phyloP scores from a whole-genome alignment of 1,139 yeast genomes.

The Waltiozyma sp. region DNA sequence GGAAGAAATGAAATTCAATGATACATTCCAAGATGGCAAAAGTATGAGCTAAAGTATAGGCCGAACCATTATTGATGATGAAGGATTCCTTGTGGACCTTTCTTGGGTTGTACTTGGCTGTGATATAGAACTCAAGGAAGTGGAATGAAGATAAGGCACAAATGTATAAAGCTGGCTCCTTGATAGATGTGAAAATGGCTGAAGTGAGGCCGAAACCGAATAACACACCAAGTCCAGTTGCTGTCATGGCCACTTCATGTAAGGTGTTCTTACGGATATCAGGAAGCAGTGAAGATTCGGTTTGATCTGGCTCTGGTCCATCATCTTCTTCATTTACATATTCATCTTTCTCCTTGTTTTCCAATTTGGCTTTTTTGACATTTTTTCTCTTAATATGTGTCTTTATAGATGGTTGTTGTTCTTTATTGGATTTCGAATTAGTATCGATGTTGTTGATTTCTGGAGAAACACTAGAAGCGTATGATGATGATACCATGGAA shows the following conservation, averaged over 20 bases:
- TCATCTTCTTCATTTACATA: conserved; percentile 1
- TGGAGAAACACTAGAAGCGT: too few relatives aligned
- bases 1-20: conserved; percentile 28
- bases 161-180: conserved; percentile 37
- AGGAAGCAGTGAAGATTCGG: conserved; percentile 10
- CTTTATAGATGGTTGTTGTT: not conserved
- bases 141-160: conserved; percentile 54
- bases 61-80: conserved; percentile 58
- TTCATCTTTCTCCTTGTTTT: not conserved
- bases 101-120: conserved; percentile 60
- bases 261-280: conserved; percentile 24
- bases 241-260: conserved; percentile 27
- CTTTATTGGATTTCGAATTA: not conserved
- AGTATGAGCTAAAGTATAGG: conserved; percentile 53
- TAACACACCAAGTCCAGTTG: conserved; percentile 29
- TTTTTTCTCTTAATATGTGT: not conserved
- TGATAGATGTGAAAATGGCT: conserved; percentile 22
- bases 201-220: conserved; percentile 27
- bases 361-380: not conserved
- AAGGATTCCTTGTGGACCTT: conserved; percentile 69
- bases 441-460: not conserved
- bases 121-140: conserved; percentile 66
- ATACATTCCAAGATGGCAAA: conserved; percentile 39
- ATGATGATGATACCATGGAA: not conserved
- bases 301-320: not conserved